Evolutionary conservation across 2,329 filamentous ascomycete species (phyloP), one percentile per base, ranked within the genome.

Genomic region (Leptographium lundbergii): DNA sequence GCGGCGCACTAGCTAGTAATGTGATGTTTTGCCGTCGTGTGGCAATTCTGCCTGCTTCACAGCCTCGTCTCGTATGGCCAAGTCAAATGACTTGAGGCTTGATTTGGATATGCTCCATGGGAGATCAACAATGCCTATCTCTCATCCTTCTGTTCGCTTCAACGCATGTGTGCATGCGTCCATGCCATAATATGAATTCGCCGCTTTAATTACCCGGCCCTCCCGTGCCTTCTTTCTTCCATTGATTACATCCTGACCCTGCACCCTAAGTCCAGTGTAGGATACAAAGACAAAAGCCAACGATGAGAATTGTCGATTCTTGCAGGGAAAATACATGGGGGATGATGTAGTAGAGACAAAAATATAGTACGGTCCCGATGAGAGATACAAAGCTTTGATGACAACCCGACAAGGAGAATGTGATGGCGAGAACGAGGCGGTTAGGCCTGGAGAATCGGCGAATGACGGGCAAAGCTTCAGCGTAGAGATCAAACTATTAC

Each of bases 401-500:
- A 29, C 52, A 54, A n/a, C n/a, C 32, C 22, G 24, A 36, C 27
- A 50, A 25, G 24, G 24, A 17, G 13, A 32, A 50, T 4, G 29
- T 10, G 17, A n/a, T 7, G 14, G 32, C 14, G 36, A 47, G n/a
- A 39, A 17, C 17, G 19, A 39, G 14, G 24, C 24, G 25, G 17
- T 9, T 25, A 19, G 19, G 24, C 32, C 22, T 4, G 29, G 52
- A 54, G 22, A 6, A 19, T 51, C 48, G 7, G 48, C 13, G 14
- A 10, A 25, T 25, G 25, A 29, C 48, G 27, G 25, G 48, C 25
- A 13, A 51, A 51, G 48, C 39, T 42, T 51, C 17, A 27, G 14
- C 3, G 48, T 13, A 51, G n/a, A 51, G 48, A 51, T 51, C 25
- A 29, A n/a, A 19, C 53, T 25, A 32, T 82, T 87, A 97, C 80